Conservation (phyloP, 306 rosid genomes). For the Castanospermum australe region DNA sequence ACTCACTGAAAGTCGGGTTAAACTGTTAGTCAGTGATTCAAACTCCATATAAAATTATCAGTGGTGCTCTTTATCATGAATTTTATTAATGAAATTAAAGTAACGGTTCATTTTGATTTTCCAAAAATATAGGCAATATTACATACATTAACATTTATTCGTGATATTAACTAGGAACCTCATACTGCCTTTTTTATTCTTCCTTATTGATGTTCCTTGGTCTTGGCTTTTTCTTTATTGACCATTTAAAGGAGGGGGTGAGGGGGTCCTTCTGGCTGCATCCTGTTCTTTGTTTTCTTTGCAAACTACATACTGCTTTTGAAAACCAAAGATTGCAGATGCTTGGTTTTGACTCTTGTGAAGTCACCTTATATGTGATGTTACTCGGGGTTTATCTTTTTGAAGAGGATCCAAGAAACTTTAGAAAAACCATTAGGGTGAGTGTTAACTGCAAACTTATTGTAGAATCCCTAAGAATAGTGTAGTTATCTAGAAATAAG, state of each 20-base stretch:
- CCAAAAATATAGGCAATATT: too few relatives aligned
- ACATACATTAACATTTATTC: too few relatives aligned
- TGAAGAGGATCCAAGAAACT: constrained; percentile 77
- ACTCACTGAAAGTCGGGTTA: too few relatives aligned
- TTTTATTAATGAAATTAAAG: too few relatives aligned
- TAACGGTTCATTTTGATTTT: too few relatives aligned
- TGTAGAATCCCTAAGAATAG: background rate
- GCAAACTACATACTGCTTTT: background rate
- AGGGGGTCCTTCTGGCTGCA: background rate
- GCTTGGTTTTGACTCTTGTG: constrained; percentile 99
- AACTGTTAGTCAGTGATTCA: too few relatives aligned
- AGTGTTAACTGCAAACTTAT: constrained; percentile 25
- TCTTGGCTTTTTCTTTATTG: background rate
- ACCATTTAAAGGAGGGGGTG: background rate
- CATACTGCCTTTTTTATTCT: too few relatives aligned
- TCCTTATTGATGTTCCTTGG: constrained; percentile 6
- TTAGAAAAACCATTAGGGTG: constrained; percentile 64
- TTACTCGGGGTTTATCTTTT: constrained; percentile 80
- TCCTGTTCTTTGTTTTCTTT: background rate
- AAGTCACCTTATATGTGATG: constrained; percentile 91
- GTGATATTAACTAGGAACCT: too few relatives aligned
- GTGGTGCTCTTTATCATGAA: too few relatives aligned
- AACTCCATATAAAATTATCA: too few relatives aligned
- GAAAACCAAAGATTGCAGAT: constrained; percentile 69
- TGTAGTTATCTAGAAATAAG: background rate